Evolutionary conservation across 2,329 filamentous ascomycete genomes (phyloP), one percentile per base, ranked within the genome.

Genomic region (Septoria linicola): DNA sequence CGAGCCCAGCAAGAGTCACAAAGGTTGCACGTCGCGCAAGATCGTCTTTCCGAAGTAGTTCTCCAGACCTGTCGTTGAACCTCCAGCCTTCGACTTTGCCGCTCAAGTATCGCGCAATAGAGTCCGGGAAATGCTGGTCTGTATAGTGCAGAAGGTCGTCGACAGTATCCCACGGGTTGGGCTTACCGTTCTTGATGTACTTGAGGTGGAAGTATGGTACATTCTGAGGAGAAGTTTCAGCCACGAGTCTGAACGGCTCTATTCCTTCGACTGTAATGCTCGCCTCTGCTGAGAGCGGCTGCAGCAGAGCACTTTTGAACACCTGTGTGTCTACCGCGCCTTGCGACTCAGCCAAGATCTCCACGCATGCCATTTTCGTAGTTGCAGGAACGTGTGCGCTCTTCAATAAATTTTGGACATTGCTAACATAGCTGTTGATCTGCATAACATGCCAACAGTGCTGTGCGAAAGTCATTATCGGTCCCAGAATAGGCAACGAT

Each of bases 361-460:
- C 36, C 11, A 48, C 44, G 10, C 35, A 35, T 20, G 44, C 44
- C 17, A 14, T 31, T 17, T 21, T 30, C 21, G 31, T 19, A 31
- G 17, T 48, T 13, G 35, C 35, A 20, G 44, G 34, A n/a, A 48
- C 4, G 4, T 32, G 23, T 21, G 25, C 25, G 27, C 17, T 41
- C 25, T 25, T 25, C 23, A 48, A 21, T 11, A 48, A 7, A 11
- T 34, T 23, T 0, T 16, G 8, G 8, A 48, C 8, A 16, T 8
- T 19, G 3, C 17, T 4, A 14, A 19, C 16, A 19, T 48, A 37
- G 5, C 8, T 13, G 11, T 48, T 48, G 16, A 48, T 41, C 27
- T 48, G 35, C 16, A 39, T 14, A 7, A 48, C 23, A 11, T 48
- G 21, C 21, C 34, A 40, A 37, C 25, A 32, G 19, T 48, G 44